Conservation (phyloP, 1,284 basidiomycete species). For the Mycosarcoma maydis region DNA sequence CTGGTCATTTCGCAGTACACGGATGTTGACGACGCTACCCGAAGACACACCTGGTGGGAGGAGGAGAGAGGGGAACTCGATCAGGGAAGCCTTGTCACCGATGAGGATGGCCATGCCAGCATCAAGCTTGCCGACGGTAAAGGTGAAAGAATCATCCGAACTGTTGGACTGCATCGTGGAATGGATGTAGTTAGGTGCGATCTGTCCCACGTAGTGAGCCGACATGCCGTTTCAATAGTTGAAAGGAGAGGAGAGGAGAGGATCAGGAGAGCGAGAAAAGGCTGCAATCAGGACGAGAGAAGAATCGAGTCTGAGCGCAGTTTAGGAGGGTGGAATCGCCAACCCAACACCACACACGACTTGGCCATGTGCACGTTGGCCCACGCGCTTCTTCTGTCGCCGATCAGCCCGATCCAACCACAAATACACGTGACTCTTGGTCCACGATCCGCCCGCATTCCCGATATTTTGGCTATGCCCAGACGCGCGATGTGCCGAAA, state of each 20-base stretch:
- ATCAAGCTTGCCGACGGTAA: conserved; percentile 66
- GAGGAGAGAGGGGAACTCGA: conserved; percentile 66
- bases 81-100: conserved; percentile 64
- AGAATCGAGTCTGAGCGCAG: conserved; percentile 9
- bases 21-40: conserved; percentile 65
- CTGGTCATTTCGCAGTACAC: conserved; percentile 59
- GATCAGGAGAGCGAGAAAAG: not conserved
- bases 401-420: conserved; percentile 5
- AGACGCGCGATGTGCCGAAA: too few relatives aligned
- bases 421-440: too few relatives aligned
- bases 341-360: not conserved
- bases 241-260: not conserved
- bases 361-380: too few relatives aligned
- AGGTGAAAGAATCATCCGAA: conserved; percentile 53
- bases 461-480: too few relatives aligned
- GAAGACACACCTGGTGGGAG: conserved; percentile 60
- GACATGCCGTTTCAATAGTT: conserved; percentile 17
- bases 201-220: conserved; percentile 51
- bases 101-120: conserved; percentile 66
- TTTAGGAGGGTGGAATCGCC: not conserved
- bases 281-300: too few relatives aligned
- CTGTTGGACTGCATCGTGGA: conserved; percentile 41
- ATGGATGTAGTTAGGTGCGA: conserved; percentile 53
- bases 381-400: conserved; percentile 3
- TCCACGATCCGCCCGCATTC: too few relatives aligned